Evolutionary conservation across 1,284 basidiomycete species (phyloP).

Genomic region (Tausonia pullulans): DNA sequence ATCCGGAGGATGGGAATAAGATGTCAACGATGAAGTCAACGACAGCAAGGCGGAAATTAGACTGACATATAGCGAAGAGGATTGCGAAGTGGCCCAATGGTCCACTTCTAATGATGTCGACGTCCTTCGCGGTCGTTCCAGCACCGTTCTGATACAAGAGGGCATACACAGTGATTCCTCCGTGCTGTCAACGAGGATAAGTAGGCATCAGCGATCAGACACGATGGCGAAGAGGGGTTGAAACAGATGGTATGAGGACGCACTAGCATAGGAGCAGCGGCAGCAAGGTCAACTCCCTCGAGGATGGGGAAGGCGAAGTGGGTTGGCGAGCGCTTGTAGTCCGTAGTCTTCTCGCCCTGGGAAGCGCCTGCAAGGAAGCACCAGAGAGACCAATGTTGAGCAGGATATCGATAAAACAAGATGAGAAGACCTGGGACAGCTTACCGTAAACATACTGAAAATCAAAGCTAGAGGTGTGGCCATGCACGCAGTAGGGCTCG

Average conservation of each 20-base stretch:
- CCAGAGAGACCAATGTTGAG: too few relatives aligned
- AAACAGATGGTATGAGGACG: too few relatives aligned
- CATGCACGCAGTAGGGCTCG: too few relatives aligned
- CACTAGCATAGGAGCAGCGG: too few relatives aligned
- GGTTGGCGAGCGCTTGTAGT: slow-evolving; percentile 52
- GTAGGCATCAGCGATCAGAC: too few relatives aligned
- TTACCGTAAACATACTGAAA: too few relatives aligned
- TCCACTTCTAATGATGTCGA: slow-evolving; percentile 55
- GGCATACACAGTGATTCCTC: slow-evolving; percentile 54
- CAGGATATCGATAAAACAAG: too few relatives aligned
- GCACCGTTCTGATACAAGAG: slow-evolving; percentile 50
- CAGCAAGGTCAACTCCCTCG: slow-evolving; percentile 39
- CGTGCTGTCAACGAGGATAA: slow-evolving; percentile 36
- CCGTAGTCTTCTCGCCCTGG: slow-evolving; percentile 27
- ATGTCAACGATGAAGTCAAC: background rate
- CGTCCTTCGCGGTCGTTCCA: slow-evolving; percentile 50
- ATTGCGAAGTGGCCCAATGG: slow-evolving; percentile 37
- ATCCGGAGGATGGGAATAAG: too few relatives aligned
- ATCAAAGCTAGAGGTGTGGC: too few relatives aligned
- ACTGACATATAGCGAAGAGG: slow-evolving; percentile 40
- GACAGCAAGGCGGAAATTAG: background rate
- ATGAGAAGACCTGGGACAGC: too few relatives aligned
- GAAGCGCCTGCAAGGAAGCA: background rate
- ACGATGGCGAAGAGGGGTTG: too few relatives aligned
- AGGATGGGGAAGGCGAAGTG: slow-evolving; percentile 60